phyloP scores from a whole-genome alignment of 495 filamentous ascomycete genomes.

The Entonaema liquescens region DNA sequence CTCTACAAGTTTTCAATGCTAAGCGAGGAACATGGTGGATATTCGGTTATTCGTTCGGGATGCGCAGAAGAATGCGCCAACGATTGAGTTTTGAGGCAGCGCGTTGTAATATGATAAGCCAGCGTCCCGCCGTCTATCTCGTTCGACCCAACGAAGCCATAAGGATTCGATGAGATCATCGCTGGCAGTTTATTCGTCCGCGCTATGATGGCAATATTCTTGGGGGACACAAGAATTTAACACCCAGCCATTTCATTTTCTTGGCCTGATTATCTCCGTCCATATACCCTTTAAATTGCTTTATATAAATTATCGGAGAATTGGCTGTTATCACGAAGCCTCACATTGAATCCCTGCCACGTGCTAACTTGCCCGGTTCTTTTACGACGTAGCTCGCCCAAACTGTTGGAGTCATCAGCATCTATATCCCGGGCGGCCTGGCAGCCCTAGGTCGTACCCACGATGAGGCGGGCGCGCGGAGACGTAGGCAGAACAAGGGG shows the following conservation, averaged over 20 bases:
- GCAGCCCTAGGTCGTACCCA: conserved; percentile 29
- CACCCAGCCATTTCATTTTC: background rate
- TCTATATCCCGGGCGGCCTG: conserved; percentile 11
- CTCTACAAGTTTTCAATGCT: conserved; percentile 2
- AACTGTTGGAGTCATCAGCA: conserved; percentile 23
- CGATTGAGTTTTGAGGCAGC: conserved; percentile 21
- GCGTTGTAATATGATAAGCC: conserved; percentile 20
- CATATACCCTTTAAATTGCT: background rate
- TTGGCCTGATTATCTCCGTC: background rate
- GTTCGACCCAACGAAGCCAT: conserved; percentile 3
- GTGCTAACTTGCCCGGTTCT: conserved; percentile 24
- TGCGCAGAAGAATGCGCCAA: background rate
- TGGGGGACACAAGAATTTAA: background rate
- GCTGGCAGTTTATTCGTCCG: conserved; percentile 1
- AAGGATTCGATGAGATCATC: conserved; percentile 22
- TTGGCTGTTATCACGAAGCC: conserved; percentile 24
- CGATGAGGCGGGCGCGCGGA: conserved; percentile 25
- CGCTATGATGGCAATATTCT: background rate
- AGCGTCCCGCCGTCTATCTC: background rate
- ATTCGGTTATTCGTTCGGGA: conserved; percentile 1
- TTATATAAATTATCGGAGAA: conserved; percentile 1
- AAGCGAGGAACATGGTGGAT: conserved; percentile 10
- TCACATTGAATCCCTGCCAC: conserved; percentile 27
- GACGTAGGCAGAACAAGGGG: conserved; percentile 27
- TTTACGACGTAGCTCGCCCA: conserved; percentile 4